Evolutionary conservation across 768 basidiomycete genomes (phyloP), one percentile per base, ranked within the genome.

Genomic region (Rhodotorula sphaerocarpa): DNA sequence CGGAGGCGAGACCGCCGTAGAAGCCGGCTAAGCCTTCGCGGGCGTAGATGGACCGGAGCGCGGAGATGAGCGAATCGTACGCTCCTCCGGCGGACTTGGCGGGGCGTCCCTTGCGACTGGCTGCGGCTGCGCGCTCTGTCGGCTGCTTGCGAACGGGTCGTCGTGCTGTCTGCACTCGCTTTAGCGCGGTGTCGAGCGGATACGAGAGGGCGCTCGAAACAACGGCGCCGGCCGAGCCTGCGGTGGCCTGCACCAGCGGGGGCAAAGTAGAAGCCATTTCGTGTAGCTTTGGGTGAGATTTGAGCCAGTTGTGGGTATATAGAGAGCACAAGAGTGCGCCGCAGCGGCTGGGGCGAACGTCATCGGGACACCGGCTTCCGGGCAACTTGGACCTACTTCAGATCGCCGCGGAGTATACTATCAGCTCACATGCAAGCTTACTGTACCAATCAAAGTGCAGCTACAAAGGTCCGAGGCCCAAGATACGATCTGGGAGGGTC

Each of bases 211-310:
- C 73, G 66, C 82, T 82, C 0, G 82, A 81, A 11, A 80, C 74
- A 2, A 80, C 81, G 62, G 81, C 81, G 18, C 82, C 83, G 45
- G 83, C 74, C 2, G 81, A 79, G 5, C 83, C 83, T 9, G 82
- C 81, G 59, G 79, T 75, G 0, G 83, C 83, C 67, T 84, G 83
- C 1, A 81, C 78, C 20, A 83, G 75, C 7, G 83, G 83, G 5
- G 83, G 82, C 3, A 85, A 77, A 0, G 80, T 78, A 60, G 80
- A 82, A 12, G 83, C 81, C 82, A 83, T 83, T 3, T 1, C 36
- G 18, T n/a, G n/a, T n/a, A n/a, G n/a, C n/a, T n/a, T n/a, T n/a
- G n/a, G n/a, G n/a, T n/a, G n/a, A n/a, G n/a, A n/a, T n/a, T n/a
- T n/a, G n/a, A n/a, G n/a, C n/a, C n/a, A n/a, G n/a, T n/a, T n/a